Evolutionary conservation across 2,329 filamentous ascomycete species (phyloP), one percentile per base, ranked within the genome.

Genomic region (Cladosporium velox): DNA sequence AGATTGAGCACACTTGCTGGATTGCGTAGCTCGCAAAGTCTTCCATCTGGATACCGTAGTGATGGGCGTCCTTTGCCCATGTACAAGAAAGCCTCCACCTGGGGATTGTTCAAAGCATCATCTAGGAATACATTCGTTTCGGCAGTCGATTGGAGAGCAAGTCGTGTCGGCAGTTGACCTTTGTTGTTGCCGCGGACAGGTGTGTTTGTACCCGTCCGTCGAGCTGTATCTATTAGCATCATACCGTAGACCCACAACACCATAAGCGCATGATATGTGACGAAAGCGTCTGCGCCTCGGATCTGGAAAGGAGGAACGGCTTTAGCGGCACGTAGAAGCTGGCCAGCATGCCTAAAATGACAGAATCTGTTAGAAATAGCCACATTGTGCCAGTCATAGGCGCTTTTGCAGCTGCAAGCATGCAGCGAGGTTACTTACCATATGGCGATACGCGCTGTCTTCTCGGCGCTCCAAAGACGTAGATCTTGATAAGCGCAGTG

Each of bases 171-270:
- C 26, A 34, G 24, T 26, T 28, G 15, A 18, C 51, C 21, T 51
- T 41, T 59, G 24, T 34, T 21, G 28, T 55, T 28, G 12, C 41
- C 35, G 12, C 41, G 44, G 2, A 59, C 55, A 8, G 52, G 59
- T 26, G 61, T 66, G 41, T 30, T 63, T 26, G 44, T 66, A n/a
- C 64, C 64, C 4, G 58, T 67, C 5, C 66, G 68, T 38, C 67
- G 57, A 35, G 64, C 51, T 15, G 57, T 30, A 38, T 67, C 60
- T 10, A 65, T 35, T 49, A 67, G 66, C 64, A 70, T 67, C 69
- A 69, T 70, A 8, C 66, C 67, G 44, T 68, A 69, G 7, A 69
- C 62, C 70, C 70, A 72, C 26, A 70, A 57, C 2, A 70, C 68
- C 67, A 70, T 70, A 1, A 69, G 24, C 10, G 67, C 65, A 58